Base-by-base conservation (phyloP, 2,329 filamentous ascomycete genomes). In the Clarireedia homoeocarpa region DNA sequence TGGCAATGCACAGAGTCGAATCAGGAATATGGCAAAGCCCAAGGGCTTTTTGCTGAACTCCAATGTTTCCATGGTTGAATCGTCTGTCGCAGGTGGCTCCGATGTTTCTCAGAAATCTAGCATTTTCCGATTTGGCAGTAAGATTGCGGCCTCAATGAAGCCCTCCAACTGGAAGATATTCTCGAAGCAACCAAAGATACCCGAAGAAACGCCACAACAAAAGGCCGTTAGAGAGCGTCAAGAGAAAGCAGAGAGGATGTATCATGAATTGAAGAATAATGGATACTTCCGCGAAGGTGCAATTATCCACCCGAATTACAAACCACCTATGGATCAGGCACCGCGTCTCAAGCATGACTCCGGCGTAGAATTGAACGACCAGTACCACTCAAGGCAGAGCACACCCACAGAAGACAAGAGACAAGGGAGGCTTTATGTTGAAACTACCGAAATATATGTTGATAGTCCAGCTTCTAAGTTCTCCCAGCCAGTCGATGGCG, bases 111-210 rank as follows among this genome's bases (percentile, higher is more conserved):
- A 71, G 52, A 68, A 72, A 14, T 76, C 72, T 3, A 74, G 76
- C 10, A 74, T 82, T 36, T 80, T 80, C 61, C 73, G 75, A 5
- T 81, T 83, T 61, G 79, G 80, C 38, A 80, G 77, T 62, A 75
- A 74, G 2, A 71, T 82, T 56, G 76, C 76, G 6, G 73, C 75
- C 12, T 74, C 74, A 20, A 80, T 83, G 65, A 79, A 79, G 59
- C 77, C 80, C 3, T 72, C 76, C 51, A 75, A 75, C 34, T 78
- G 75, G 74, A 76, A 74, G 62, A 65, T 69, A 48, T 69, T 63
- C 58, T 59, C 58, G 48, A 58, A 62, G 9, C 48, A 60, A 20
- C 58, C 58, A 20, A 44, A 56, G 20, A 70, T 71, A 30, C 74
- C 77, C 49, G 71, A 73, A 48, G 67, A 72, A 49, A 71, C 69